Evolutionary conservation across 2,329 filamentous ascomycete genomes (phyloP), one percentile per base, ranked within the genome.

Genomic region (Akanthomyces lecanii): DNA sequence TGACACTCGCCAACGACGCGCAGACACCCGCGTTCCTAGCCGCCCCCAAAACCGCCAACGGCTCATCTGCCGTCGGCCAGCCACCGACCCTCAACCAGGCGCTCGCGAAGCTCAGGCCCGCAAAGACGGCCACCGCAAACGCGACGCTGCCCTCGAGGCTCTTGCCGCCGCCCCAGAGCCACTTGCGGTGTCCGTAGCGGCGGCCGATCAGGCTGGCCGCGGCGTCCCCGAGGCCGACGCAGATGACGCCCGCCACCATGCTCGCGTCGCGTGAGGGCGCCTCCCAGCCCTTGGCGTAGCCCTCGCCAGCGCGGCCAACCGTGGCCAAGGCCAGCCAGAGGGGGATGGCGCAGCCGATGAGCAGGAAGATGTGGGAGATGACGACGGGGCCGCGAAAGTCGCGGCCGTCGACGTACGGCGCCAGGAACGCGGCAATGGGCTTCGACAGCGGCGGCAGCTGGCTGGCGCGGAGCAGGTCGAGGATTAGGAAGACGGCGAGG

Each of bases 131-230:
- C 5, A 79, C 75, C 1, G 88, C 89, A 75, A 99, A 98, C 0
- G 95, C 95, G 7, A 88, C 68, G 67, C 85, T 88, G 62, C 95
- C 95, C 75, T 99, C 94, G 1, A 99, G 81, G 66, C 92, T 97
- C 81, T 99, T 99, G 16, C 93, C 94, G 4, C 95, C 95, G 16
- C 92, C 91, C 95, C 95, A 99, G 28, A 93, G 83, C 95, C 95
- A 99, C 79, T 97, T 98, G 40, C 85, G 83, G 33, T 87, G 87
- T 4, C 95, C 95, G 73, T 88, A 97, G 21, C 94, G 86, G 40
- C 95, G 84, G 0, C 95, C 95, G 59, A 98, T 89, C 1, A 99
- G 82, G 16, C 90, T 96, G 1, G 95, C 95, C 0, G 94, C 95
- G 0, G 95, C 93, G 71, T 99, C 95, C 45, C 95, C 95, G 75